phyloP scores from a whole-genome alignment of 2,329 filamentous ascomycete genomes.

The Colletotrichum tabaci region DNA sequence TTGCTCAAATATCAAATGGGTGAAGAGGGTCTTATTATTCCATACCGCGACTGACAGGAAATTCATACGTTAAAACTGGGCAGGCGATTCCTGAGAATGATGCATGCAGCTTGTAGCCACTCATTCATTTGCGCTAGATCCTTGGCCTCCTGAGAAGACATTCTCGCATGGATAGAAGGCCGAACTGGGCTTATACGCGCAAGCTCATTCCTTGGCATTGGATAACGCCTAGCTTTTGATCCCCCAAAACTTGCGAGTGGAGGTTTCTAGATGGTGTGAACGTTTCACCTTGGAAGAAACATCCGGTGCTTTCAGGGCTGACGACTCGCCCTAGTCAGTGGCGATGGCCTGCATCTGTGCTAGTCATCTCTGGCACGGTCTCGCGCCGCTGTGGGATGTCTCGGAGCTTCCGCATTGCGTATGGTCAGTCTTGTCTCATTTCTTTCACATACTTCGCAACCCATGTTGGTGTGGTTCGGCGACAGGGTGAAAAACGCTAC shows the following conservation, averaged over 20 bases:
- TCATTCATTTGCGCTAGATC: neutral
- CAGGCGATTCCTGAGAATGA: neutral
- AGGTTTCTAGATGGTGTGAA: neutral
- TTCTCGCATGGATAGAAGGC: neutral
- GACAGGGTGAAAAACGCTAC: neutral
- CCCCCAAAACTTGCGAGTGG: neutral
- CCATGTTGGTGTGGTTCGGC: neutral
- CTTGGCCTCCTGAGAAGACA: neutral
- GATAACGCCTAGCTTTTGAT: neutral
- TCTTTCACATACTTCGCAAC: slow-evolving; percentile 7
- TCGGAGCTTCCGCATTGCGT: slow-evolving; percentile 11
- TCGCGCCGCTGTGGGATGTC: neutral
- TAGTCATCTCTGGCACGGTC: neutral
- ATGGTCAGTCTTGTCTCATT: slow-evolving; percentile 14
- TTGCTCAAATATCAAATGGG: too few species aligned
- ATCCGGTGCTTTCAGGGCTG: neutral
- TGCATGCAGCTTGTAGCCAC: neutral
- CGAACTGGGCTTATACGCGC: neutral
- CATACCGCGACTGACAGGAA: too few species aligned
- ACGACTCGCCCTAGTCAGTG: neutral
- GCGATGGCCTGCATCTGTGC: neutral
- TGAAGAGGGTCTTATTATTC: too few species aligned
- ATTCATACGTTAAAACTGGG: neutral
- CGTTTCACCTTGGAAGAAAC: neutral
- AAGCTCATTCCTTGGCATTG: neutral